Evolutionary conservation across 768 basidiomycete species (phyloP), one percentile per base, ranked within the genome.

Genomic region (Tephrocybe sp.): DNA sequence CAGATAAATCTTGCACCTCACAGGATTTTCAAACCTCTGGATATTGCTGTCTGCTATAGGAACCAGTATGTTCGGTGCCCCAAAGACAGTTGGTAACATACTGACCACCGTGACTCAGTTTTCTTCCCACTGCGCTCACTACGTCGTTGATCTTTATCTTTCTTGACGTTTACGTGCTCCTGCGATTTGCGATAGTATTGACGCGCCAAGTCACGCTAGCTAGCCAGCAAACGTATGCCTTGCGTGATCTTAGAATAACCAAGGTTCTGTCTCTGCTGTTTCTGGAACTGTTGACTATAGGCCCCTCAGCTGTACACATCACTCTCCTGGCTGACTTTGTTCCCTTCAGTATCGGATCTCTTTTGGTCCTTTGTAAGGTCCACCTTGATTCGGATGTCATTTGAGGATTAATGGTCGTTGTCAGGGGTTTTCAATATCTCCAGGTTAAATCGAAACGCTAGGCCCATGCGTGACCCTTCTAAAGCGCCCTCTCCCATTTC

Each of bases 321-420:
- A 54, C 36, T 10, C 20, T 58, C 8, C 20, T 54, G 10, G 57
- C 57, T 12, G 57, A 58, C 17, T 54, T 58, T 43, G 23, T 58
- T 46, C 57, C 53, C 9, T 32, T 58, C 0, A 52, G 57, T 26
- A 49, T 58, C 13, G 57, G 57, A 19, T 43, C 53, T 7, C 43
- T 58, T 32, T 32, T 45, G 7, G 57, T 58, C 19, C 57, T 54
- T 35, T 44, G 57, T 58, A 47, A 33, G 22, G 32, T 12, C 26
- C 13, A 9, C 3, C 9, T 31, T 39, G n/a, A 14, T 16, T 14
- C 10, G 5, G 2, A 31, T 23, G 2, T 14, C n/a, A 14, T 34
- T n/a, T 26, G 17, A 45, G 31, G n/a, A 23, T 30, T 51, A 1
- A 54, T 5, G 4, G 11, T 4, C 11, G 16, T 13, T 17, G 14